Evolutionary conservation across 805 yeast genomes (phyloP).

Genomic region (Kodamaea kaohsiungensis): DNA sequence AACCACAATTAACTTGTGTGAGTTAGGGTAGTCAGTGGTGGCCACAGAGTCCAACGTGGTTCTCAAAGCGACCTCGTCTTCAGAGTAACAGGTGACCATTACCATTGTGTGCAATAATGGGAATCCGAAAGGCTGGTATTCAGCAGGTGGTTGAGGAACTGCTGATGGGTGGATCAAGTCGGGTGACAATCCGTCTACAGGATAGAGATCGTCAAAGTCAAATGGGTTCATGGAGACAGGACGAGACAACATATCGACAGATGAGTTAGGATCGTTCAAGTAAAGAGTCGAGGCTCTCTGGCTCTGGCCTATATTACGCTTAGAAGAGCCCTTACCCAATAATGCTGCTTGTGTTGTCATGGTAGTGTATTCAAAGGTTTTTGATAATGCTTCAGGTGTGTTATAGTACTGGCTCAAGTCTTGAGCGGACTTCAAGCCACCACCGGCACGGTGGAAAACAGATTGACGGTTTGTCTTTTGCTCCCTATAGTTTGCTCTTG

Average conservation of each 20-base stretch:
- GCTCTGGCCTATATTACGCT: conserved; percentile 14
- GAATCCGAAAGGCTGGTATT: conserved; percentile 81
- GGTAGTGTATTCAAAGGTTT: conserved; percentile 52
- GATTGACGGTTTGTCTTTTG: conserved; percentile 40
- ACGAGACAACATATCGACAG: conserved; percentile 36
- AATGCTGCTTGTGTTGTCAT: conserved; percentile 65
- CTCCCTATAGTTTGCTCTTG: conserved; percentile 51
- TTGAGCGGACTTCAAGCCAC: conserved; percentile 37
- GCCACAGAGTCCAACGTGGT: conserved; percentile 89
- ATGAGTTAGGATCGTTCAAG: conserved; percentile 32
- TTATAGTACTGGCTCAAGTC: conserved; percentile 37
- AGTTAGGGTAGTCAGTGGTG: conserved; percentile 94
- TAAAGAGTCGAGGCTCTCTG: conserved; percentile 29
- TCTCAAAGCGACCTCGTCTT: conserved; percentile 82
- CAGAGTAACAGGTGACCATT: conserved; percentile 90
- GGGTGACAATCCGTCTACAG: conserved; percentile 52
- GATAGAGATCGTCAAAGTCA: conserved; percentile 34
- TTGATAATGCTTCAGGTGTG: conserved; percentile 33
- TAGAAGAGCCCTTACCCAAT: conserved; percentile 17
- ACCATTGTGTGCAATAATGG: conserved; percentile 58
- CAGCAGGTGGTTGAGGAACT: conserved; percentile 89
- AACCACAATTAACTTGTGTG: conserved; percentile 83
- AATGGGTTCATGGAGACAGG: conserved; percentile 30
- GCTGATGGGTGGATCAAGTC: conserved; percentile 71
- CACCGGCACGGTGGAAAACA: conserved; percentile 38